Evolutionary conservation across 306 rosid genomes (phyloP).

Genomic region (Rosa persica): DNA sequence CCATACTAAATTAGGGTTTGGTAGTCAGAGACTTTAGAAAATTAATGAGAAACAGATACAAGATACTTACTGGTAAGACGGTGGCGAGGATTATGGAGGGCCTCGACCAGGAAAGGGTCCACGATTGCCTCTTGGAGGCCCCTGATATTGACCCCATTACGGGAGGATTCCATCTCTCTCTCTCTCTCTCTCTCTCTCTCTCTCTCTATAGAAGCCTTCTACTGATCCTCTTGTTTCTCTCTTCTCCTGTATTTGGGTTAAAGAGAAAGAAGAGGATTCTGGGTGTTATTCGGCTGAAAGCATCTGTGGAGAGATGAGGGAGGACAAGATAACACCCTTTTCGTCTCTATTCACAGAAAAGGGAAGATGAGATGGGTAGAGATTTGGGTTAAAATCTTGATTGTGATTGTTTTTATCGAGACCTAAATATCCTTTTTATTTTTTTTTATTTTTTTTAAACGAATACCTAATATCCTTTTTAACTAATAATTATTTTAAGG

Average conservation of each 20-base stretch:
- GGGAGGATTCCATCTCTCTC: slow-evolving; percentile 53
- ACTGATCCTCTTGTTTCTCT: slow-evolving; percentile 23
- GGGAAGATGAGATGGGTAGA: too few species aligned
- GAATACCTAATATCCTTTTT: too few species aligned
- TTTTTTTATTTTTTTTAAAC: too few species aligned
- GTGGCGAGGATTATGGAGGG: slow-evolving; percentile 91
- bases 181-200: slow-evolving; percentile 27
- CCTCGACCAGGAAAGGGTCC: slow-evolving; percentile 91
- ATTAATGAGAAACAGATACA: not conserved
- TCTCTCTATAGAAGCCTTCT: not conserved
- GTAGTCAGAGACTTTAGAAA: not conserved
- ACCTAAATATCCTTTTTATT: too few species aligned
- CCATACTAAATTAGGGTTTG: too few species aligned
- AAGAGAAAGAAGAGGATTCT: slow-evolving; percentile 29
- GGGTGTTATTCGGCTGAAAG: slow-evolving; percentile 33
- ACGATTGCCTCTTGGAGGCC: slow-evolving; percentile 61
- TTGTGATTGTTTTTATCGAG: too few species aligned
- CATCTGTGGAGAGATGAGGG: slow-evolving; percentile 16
- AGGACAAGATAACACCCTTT: slow-evolving; percentile 15
- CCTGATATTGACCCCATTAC: slow-evolving; percentile 27
- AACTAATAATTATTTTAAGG: too few species aligned
- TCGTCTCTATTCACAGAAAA: slow-evolving; percentile 7
- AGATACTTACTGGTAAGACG: slow-evolving; percentile 68
- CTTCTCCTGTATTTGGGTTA: slow-evolving; percentile 20
- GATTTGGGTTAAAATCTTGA: too few species aligned